Evolutionary conservation across 2,329 filamentous ascomycete genomes (phyloP).

Genomic region (Pseudogymnoascus sp.): DNA sequence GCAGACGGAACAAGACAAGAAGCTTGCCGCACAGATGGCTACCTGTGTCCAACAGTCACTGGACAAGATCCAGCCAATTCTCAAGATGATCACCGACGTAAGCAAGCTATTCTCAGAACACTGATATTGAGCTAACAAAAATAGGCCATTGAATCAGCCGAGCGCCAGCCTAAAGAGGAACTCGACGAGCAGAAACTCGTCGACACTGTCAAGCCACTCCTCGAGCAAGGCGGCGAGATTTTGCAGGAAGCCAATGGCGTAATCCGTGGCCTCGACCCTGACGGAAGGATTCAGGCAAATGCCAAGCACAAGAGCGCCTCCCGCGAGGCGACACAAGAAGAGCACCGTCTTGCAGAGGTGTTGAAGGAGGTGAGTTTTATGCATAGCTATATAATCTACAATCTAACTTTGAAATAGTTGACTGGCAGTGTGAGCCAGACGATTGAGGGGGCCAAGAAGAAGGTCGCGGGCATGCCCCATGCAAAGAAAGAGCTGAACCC

Average conservation of each 20-base stretch:
- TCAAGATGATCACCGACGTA: conserved; percentile 77
- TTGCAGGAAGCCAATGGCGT: conserved; percentile 79
- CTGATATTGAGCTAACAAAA: conserved; percentile 19
- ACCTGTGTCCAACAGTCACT: conserved; percentile 68
- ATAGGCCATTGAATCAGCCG: conserved; percentile 69
- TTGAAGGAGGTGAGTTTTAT: conserved; percentile 58
- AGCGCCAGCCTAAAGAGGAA: conserved; percentile 75
- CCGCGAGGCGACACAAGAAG: conserved; percentile 71
- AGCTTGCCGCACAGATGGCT: conserved; percentile 71
- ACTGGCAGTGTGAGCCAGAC: conserved; percentile 72
- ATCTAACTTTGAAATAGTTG: conserved; percentile 37
- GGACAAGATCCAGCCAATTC: conserved; percentile 75
- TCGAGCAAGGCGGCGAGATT: conserved; percentile 77
- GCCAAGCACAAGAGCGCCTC: conserved; percentile 74
- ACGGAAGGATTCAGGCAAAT: conserved; percentile 74
- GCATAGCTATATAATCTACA: background rate
- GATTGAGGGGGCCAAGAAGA: conserved; percentile 81
- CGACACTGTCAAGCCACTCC: conserved; percentile 75
- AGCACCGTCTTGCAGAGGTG: conserved; percentile 74
- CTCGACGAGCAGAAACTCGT: conserved; percentile 86
- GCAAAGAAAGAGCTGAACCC: conserved; percentile 94
- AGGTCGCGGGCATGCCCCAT: conserved; percentile 84
- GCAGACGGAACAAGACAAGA: conserved; percentile 56
- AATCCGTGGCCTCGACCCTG: conserved; percentile 81
- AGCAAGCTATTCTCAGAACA: conserved; percentile 27